These are phyloP conservation scores for Marasmius tenuissimus DNA, from an alignment of 1,284 basidiomycete genomes.

Conservation along the genomic window DNA sequence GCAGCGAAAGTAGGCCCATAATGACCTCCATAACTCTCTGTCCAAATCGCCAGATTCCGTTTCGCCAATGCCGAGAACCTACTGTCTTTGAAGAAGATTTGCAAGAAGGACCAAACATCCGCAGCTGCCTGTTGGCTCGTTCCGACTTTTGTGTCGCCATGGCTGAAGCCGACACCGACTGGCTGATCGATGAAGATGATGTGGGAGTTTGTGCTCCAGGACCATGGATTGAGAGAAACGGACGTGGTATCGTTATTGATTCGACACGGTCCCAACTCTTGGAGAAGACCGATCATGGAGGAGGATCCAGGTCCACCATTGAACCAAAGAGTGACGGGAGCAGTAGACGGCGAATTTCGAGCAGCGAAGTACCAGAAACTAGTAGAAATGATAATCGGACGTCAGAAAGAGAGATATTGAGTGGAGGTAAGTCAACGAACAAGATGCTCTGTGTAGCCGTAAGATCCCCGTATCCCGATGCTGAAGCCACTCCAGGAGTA, in stretches of 20 bases:
- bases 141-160: conserved; percentile 47
- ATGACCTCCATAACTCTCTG: conserved; percentile 65
- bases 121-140: conserved; percentile 54
- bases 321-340: conserved; percentile 64
- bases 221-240: conserved; percentile 55
- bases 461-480: conserved; percentile 46
- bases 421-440: conserved; percentile 22
- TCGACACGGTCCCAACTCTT: conserved; percentile 64
- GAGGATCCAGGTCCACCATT: conserved; percentile 69
- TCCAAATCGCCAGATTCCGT: conserved; percentile 60
- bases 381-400: not conserved
- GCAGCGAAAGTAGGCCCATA: conserved; percentile 64
- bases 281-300: conserved; percentile 68
- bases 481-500: conserved; percentile 41
- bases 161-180: conserved; percentile 61
- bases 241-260: conserved; percentile 56
- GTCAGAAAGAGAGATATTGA: not conserved
- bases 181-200: conserved; percentile 64
- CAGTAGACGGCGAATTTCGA: conserved; percentile 53
- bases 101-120: conserved; percentile 65
- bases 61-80: conserved; percentile 53
- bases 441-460: conserved; percentile 40
- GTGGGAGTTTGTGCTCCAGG: conserved; percentile 67
- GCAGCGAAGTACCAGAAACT: conserved; percentile 74
- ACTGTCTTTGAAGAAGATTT: conserved; percentile 62